Evolutionary conservation across 2,329 filamentous ascomycete genomes (phyloP), one percentile per base, ranked within the genome.

Genomic region (Apiospora rasikravindrae): DNA sequence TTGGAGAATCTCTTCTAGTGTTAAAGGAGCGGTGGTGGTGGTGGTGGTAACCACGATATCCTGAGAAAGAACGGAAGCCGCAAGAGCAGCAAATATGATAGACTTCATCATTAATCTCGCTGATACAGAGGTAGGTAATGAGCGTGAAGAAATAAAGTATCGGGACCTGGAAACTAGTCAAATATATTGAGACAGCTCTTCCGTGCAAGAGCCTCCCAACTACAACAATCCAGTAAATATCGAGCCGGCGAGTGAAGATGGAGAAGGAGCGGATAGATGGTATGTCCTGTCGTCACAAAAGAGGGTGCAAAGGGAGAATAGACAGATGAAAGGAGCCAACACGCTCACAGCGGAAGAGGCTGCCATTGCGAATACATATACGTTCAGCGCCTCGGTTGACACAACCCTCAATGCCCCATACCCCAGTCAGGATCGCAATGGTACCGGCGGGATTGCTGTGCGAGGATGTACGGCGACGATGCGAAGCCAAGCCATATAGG

Each of bases 1-100:
- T 22, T 47, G 69, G 11, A 69, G 47, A 19, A 73, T 26, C 16
- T 73, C 71, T 19, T 70, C 57, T 49, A 66, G 29, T 22, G 44
- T 66, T 19, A 70, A 26, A 26, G 47, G 57, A 29, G 57, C 53
- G 19, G 51, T 64, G 22, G 57, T n/a, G 5, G 72, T 57, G 16
- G 67, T 57, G 8, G 70, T 67, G 26, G 47, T 24, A 1, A 71
- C 40, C 26, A 71, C 24, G 6, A 51, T 45, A 67, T 73, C 33
- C 33, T 70, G 57, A 19, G 45, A 44, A 45, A 69, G 40, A 67
- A 70, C 44, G 57, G 67, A 53, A 19, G 67, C 44, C 37, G 72
- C 69, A 24, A 71, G 26, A 53, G 53, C 67, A 29, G 53, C 72
- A 64, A 51, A 19, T n/a, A 26, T 29, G 4, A 45, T 44, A 8